Evolutionary conservation across 345 rosid species (phyloP).

Genomic region (Sonneratia caseolaris): DNA sequence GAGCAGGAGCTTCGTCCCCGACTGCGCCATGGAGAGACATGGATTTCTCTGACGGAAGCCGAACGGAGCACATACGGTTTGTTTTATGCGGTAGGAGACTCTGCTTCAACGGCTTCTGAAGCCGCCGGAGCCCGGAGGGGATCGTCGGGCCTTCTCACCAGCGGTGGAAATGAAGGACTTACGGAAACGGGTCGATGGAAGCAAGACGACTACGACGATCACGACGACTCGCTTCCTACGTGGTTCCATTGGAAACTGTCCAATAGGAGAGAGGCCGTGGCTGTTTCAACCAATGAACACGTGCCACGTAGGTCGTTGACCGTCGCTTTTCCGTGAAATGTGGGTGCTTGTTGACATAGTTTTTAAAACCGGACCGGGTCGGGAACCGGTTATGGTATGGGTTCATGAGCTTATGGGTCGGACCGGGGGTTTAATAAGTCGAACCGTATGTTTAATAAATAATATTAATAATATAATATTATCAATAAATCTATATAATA

Average conservation of each 20-base stretch:
- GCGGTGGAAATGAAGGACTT: background rate
- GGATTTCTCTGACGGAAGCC: conserved; percentile 4
- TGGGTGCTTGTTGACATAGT: too few relatives aligned
- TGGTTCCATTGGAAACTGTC: conserved; percentile 4
- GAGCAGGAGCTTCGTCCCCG: conserved; percentile 16
- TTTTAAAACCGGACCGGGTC: too few relatives aligned
- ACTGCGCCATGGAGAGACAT: conserved; percentile 21
- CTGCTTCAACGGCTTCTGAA: conserved; percentile 14
- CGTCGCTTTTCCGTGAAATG: too few relatives aligned
- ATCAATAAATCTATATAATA: too few relatives aligned
- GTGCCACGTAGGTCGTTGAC: conserved; percentile 3
- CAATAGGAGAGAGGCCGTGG: conserved; percentile 6
- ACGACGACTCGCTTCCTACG: conserved; percentile 6
- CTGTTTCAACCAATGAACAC: background rate
- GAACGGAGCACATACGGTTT: background rate
- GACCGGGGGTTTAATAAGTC: too few relatives aligned
- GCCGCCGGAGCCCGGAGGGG: too few relatives aligned
- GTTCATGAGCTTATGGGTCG: too few relatives aligned
- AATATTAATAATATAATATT: too few relatives aligned
- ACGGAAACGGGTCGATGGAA: background rate
- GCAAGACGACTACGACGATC: background rate
- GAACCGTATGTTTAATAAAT: too few relatives aligned
- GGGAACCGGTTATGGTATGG: too few relatives aligned
- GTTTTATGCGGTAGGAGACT: conserved; percentile 1
- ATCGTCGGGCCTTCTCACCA: too few relatives aligned